phyloP scores from a whole-genome alignment of 192 early-diverging fungal genomes.

The Coemansia sp. region DNA sequence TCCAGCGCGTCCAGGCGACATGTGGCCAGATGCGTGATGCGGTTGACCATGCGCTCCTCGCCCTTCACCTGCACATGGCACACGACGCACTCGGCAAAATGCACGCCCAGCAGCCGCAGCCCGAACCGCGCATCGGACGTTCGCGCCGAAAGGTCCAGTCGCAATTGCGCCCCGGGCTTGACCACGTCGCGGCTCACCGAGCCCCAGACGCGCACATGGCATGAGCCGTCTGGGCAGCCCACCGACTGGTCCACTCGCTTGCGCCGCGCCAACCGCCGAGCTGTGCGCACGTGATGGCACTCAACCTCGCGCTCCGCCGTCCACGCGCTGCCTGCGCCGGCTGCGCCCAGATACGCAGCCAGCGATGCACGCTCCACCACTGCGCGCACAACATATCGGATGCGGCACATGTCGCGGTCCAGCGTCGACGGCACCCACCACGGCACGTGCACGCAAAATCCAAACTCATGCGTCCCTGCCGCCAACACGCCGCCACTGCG shows the following conservation, averaged over 20 bases:
- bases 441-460: slow-evolving; percentile 28
- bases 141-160: slow-evolving; percentile 30
- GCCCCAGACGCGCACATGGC: slow-evolving; percentile 46
- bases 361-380: slow-evolving; percentile 16
- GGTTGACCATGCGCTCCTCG: slow-evolving; percentile 46
- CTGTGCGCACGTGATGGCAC: slow-evolving; percentile 23
- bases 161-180: slow-evolving; percentile 36
- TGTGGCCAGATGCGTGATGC: slow-evolving; percentile 32
- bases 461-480: slow-evolving; percentile 29
- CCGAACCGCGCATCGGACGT: slow-evolving; percentile 50
- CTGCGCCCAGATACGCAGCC: not conserved
- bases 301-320: slow-evolving; percentile 24
- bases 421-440: slow-evolving; percentile 43
- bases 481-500: slow-evolving; percentile 18
- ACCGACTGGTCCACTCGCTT: slow-evolving; percentile 50
- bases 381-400: slow-evolving; percentile 33
- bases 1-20: slow-evolving; percentile 31
- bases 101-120: slow-evolving; percentile 33
- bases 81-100: slow-evolving; percentile 45
- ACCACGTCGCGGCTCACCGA: slow-evolving; percentile 42
- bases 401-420: slow-evolving; percentile 37
- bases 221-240: slow-evolving; percentile 50
- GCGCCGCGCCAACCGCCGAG: slow-evolving; percentile 28
- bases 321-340: slow-evolving; percentile 2
- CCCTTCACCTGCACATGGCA: slow-evolving; percentile 49